Percentiles rank a stretch among this genome's conserved stretches.
phyloP scores from a whole-genome alignment of 163 green algal genomes.

The Prototheca wickerhamii region DNA sequence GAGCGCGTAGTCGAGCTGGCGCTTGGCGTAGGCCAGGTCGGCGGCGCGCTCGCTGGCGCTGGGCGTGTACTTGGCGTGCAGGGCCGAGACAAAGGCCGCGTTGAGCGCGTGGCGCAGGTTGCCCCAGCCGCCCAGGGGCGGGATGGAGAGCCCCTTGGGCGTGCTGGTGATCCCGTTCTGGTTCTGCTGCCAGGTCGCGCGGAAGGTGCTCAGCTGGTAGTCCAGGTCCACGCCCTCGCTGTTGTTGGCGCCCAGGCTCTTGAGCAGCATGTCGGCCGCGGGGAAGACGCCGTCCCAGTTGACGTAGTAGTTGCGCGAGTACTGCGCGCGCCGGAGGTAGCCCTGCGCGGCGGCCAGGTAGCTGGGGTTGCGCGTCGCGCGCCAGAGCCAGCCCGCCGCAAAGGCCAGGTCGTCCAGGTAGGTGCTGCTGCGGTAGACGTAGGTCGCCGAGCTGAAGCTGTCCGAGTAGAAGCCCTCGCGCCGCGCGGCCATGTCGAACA shows the following conservation, averaged over 20 bases:
- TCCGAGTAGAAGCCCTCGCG: constrained; percentile 42
- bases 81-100: constrained; percentile 23
- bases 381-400: constrained; percentile 42
- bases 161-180: constrained; percentile 26
- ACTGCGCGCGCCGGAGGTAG: constrained; percentile 18
- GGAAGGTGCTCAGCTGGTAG: background rate
- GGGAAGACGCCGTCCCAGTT: constrained; percentile 39
- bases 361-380: constrained; percentile 24
- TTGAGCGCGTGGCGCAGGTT: constrained; percentile 37
- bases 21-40: constrained; percentile 17
- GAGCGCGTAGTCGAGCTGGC: constrained; percentile 35
- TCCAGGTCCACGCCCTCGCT: constrained; percentile 9
- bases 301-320: constrained; percentile 10
- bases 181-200: background rate
- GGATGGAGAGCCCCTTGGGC: constrained; percentile 31
- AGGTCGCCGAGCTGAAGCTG: constrained; percentile 24
- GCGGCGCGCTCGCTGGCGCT: constrained; percentile 1
- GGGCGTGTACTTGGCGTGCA: constrained; percentile 20
- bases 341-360: constrained; percentile 26
- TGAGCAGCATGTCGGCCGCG: constrained; percentile 28
- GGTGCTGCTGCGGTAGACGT: constrained; percentile 35
- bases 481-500: constrained; percentile 32
- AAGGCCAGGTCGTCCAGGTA: constrained; percentile 50
- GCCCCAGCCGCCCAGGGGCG: constrained; percentile 35
- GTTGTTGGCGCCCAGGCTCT: constrained; percentile 1